phyloP scores from a whole-genome alignment of 2,329 filamentous ascomycete genomes.

The Tolypocladium tropicale region DNA sequence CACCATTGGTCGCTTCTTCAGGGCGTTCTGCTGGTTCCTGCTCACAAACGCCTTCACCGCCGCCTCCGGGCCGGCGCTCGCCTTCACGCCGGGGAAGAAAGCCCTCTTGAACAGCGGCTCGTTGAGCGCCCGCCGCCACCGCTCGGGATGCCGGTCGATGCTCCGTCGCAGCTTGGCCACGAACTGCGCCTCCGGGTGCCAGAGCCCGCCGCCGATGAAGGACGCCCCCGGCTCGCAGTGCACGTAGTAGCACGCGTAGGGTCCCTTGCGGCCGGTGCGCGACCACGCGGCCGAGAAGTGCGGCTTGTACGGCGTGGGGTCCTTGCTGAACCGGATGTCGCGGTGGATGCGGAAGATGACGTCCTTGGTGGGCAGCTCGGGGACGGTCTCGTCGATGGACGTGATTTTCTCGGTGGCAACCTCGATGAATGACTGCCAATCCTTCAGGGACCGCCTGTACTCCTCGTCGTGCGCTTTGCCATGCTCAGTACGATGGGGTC shows the following conservation, averaged over 20 bases:
- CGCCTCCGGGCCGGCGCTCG: slow-evolving; percentile 31
- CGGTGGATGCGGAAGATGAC: slow-evolving; percentile 81
- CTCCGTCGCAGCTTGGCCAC: slow-evolving; percentile 58
- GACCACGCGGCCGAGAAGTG: slow-evolving; percentile 83
- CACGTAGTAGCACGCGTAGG: slow-evolving; percentile 82
- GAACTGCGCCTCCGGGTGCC: slow-evolving; percentile 62
- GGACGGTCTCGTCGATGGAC: slow-evolving; percentile 69
- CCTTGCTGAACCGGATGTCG: slow-evolving; percentile 74
- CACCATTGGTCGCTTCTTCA: slow-evolving; percentile 83
- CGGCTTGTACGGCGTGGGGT: slow-evolving; percentile 83
- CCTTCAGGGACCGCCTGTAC: slow-evolving; percentile 66
- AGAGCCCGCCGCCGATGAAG: slow-evolving; percentile 74
- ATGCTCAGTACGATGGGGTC: not conserved
- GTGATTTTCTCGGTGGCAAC: slow-evolving; percentile 59
- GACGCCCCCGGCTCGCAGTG: slow-evolving; percentile 64
- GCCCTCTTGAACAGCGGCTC: slow-evolving; percentile 48
- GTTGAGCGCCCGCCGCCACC: slow-evolving; percentile 58
- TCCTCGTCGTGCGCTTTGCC: slow-evolving; percentile 63
- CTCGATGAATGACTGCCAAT: slow-evolving; percentile 74
- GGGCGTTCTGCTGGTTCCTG: slow-evolving; percentile 60
- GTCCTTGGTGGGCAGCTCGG: slow-evolving; percentile 78
- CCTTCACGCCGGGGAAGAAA: slow-evolving; percentile 44
- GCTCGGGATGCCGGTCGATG: slow-evolving; percentile 62
- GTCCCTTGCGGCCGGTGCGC: slow-evolving; percentile 75
- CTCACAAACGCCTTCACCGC: slow-evolving; percentile 60